These are phyloP conservation scores for Eucalyptus sp. DNA, from an alignment of 345 rosid species.

Conservation along the genomic window DNA sequence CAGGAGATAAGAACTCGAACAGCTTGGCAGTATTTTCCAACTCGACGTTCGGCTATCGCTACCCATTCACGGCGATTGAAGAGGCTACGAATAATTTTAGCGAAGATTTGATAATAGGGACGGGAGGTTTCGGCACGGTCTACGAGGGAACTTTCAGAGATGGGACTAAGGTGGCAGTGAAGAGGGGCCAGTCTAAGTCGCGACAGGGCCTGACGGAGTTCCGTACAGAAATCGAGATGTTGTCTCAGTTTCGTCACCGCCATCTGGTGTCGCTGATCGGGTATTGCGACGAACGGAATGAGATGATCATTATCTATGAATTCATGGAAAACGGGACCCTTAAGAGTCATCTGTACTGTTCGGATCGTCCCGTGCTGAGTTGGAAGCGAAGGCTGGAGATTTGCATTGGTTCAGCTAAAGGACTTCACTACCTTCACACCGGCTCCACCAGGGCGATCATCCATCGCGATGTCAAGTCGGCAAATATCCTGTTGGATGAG, in stretches of 20 bases:
- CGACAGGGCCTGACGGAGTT: slow-evolving; percentile 3
- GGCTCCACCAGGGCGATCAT: slow-evolving; percentile 5
- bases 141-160: slow-evolving; percentile 6
- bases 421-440: slow-evolving; percentile 12
- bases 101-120: background rate
- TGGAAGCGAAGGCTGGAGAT: slow-evolving; percentile 6
- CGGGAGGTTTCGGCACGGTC: slow-evolving; percentile 7
- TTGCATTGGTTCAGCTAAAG: slow-evolving; percentile 9
- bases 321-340: slow-evolving; percentile 10
- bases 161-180: slow-evolving; percentile 6
- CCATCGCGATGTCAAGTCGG: slow-evolving; percentile 10
- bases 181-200: background rate
- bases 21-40: background rate
- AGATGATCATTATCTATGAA: slow-evolving; percentile 9
- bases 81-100: slow-evolving; percentile 7
- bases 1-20: background rate
- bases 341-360: background rate
- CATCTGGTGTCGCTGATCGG: slow-evolving; percentile 10
- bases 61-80: background rate
- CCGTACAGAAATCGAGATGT: slow-evolving; percentile 9
- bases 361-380: background rate
- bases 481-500: slow-evolving; percentile 2
- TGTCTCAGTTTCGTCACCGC: slow-evolving; percentile 6
- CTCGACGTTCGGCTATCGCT: background rate
- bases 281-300: slow-evolving; percentile 2